Evolutionary conservation across 164 flowering plant species (phyloP).

Genomic region (Liriodendron chinense): DNA sequence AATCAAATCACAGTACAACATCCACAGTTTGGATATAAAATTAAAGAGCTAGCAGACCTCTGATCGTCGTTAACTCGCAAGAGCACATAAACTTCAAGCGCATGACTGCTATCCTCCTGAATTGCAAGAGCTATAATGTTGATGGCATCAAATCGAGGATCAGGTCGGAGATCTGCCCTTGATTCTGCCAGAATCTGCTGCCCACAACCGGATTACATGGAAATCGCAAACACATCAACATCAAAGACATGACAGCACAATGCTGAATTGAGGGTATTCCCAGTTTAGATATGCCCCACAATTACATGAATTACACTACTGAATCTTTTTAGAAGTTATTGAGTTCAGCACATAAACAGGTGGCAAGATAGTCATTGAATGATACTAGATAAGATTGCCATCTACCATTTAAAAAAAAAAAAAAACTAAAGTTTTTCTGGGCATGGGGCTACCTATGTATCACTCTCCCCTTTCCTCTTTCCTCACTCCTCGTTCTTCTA

Average conservation of each 20-base stretch:
- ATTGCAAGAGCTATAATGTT: slow-evolving; percentile 60
- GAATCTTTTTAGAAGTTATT: background rate
- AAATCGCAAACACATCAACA: background rate
- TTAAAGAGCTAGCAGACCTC: slow-evolving; percentile 18
- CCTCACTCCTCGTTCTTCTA: no score
- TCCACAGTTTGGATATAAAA: background rate
- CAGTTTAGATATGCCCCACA: background rate
- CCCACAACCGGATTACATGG: background rate
- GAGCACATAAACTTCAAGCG: slow-evolving; percentile 52
- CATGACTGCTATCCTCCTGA: slow-evolving; percentile 56
- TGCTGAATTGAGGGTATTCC: background rate
- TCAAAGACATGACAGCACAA: background rate
- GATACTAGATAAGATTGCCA: background rate
- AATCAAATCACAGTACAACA: background rate
- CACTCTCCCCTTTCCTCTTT: no score
- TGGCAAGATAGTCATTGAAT: background rate
- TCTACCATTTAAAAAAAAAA: background rate
- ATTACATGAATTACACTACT: background rate
- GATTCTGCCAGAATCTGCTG: slow-evolving; percentile 80
- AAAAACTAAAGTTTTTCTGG: background rate
- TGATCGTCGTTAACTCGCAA: slow-evolving; percentile 30
- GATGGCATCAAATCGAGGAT: slow-evolving; percentile 87
- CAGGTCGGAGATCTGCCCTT: slow-evolving; percentile 84
- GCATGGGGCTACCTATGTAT: no score
- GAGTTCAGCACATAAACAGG: background rate